Evolutionary conservation across 768 basidiomycete species (phyloP).

Genomic region (Antrodiella citrinella): DNA sequence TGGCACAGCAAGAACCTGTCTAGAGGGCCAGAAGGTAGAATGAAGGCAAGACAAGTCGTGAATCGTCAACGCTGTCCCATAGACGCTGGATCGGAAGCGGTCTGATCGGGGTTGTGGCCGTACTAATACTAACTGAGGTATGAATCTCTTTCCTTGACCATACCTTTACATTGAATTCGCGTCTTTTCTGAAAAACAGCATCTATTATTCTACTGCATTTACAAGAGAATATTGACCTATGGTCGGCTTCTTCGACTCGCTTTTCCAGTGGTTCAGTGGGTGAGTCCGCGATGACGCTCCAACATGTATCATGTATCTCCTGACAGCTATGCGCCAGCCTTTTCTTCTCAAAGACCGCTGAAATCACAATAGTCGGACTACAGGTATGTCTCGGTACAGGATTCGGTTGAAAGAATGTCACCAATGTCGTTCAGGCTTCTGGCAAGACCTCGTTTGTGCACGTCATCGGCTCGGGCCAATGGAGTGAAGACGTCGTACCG

Average conservation of each 20-base stretch:
- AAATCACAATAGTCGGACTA: conserved; percentile 86
- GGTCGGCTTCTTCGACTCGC: conserved; percentile 34
- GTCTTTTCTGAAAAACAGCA: too few relatives aligned
- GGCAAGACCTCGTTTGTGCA: conserved; percentile 95
- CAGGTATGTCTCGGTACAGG: conserved; percentile 40
- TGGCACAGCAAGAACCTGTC: too few relatives aligned
- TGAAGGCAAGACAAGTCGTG: too few relatives aligned
- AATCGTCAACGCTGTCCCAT: too few relatives aligned
- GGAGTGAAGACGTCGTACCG: conserved; percentile 87
- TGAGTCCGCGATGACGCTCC: conserved; percentile 14
- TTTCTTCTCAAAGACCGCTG: conserved; percentile 83
- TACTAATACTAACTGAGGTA: too few relatives aligned
- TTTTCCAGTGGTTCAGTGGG: conserved; percentile 55
- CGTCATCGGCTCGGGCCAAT: conserved; percentile 82
- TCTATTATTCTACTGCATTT: too few relatives aligned
- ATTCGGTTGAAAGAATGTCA: not conserved
- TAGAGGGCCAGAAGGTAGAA: too few relatives aligned
- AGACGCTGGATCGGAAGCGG: too few relatives aligned
- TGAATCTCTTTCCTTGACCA: too few relatives aligned
- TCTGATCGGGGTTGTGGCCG: too few relatives aligned
- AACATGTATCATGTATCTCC: not conserved
- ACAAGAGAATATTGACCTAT: too few relatives aligned
- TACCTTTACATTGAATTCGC: too few relatives aligned
- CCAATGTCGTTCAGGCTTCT: conserved; percentile 51
- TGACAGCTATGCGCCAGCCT: conserved; percentile 32